Evolutionary conservation across 306 rosid species (phyloP).

Genomic region (Gastrolobium bilobum): DNA sequence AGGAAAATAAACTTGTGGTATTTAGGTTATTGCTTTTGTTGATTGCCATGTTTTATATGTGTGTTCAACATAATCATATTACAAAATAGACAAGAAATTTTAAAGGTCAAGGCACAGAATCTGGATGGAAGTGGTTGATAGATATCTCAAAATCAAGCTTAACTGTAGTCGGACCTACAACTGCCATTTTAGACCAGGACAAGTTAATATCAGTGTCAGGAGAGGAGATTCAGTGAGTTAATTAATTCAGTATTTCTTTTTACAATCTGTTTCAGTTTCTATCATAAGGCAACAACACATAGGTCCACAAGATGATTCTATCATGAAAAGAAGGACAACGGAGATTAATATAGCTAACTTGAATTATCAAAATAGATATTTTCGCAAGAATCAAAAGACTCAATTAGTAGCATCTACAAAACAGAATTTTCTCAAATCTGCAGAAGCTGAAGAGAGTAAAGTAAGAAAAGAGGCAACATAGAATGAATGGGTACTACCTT

Average conservation of each 20-base stretch:
- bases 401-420: neutral
- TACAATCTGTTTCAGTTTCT: neutral
- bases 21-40: neutral
- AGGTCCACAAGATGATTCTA: no score
- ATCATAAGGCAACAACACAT: neutral
- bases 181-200: neutral
- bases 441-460: no score
- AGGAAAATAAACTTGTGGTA: constrained; percentile 18
- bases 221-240: neutral
- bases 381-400: constrained; percentile 8
- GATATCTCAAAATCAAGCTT: neutral
- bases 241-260: neutral
- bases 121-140: constrained; percentile 1
- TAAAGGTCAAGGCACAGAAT: constrained; percentile 11
- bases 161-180: constrained; percentile 11
- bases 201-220: no score
- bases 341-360: no score
- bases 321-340: no score
- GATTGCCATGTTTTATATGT: constrained; percentile 21
- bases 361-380: no score
- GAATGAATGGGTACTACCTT: constrained; percentile 57
- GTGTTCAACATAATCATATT: constrained; percentile 33
- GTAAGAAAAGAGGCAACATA: no score
- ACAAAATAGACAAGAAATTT: neutral
- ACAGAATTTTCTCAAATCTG: neutral